A percentile compares a stretch with the other conserved stretches of the same genome.
These are phyloP conservation scores for Debaryomycetaceae sp. DNA, from an alignment of 1,139 yeast species.

Conservation along the genomic window DNA sequence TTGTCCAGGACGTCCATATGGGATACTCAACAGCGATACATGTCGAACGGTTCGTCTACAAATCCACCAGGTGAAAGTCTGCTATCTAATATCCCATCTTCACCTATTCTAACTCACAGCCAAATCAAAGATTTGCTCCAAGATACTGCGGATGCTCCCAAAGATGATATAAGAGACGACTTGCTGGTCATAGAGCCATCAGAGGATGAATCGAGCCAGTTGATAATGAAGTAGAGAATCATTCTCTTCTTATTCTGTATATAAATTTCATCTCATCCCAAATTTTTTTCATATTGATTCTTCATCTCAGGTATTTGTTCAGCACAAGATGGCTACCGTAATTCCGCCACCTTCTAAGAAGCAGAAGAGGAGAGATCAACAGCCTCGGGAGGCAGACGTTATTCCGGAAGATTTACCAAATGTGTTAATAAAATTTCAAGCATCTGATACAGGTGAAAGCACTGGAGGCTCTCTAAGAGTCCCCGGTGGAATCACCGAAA, in stretches of 20 bases:
- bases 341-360: slow-evolving; percentile 93
- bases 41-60: background rate
- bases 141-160: background rate
- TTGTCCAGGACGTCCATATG: background rate
- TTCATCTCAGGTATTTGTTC: background rate
- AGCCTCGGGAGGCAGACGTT: slow-evolving; percentile 69
- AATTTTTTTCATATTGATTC: background rate
- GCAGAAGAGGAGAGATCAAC: slow-evolving; percentile 81
- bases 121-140: slow-evolving; percentile 6
- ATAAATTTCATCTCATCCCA: background rate
- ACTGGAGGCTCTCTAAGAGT: slow-evolving; percentile 86
- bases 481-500: slow-evolving; percentile 84
- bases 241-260: background rate
- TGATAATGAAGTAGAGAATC: background rate
- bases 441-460: slow-evolving; percentile 89
- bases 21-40: background rate
- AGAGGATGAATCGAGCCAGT: slow-evolving; percentile 10
- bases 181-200: slow-evolving; percentile 10
- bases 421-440: slow-evolving; percentile 85
- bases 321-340: slow-evolving; percentile 72
- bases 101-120: slow-evolving; percentile 13
- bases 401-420: slow-evolving; percentile 81
- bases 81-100: slow-evolving; percentile 11
- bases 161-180: slow-evolving; percentile 4
- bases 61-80: background rate